Evolutionary conservation across 164 flowering plant species (phyloP), one percentile per base, ranked within the genome.

Genomic region (Echeveria elegans): DNA sequence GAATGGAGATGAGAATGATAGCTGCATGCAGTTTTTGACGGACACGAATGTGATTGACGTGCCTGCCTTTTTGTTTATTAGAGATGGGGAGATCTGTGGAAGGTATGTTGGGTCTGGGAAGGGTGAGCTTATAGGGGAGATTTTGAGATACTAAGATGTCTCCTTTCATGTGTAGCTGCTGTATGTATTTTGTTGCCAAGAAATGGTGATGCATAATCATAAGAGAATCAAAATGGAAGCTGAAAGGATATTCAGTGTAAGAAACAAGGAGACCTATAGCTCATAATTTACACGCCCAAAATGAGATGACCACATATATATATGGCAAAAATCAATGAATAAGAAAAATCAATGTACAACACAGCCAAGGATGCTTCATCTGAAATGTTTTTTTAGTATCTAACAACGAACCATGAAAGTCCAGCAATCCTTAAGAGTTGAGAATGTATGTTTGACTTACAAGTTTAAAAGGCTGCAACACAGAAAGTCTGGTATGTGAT

Each of bases 1-100:
- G 97, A 88, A 93, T 90, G 37, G 83, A 88, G 82, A 78, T 69
- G 70, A 93, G 84, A 93, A 93, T 69, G 94, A 85, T 21, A 93
- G 98, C 80, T 87, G 96, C 66, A 87, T 93, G 97, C 30, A 74
- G 77, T 90, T 86, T 71, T 77, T 93, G 83, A 86, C 72, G 77
- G 96, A 87, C 64, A 90, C 90, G 97, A 70, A 88, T 65, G n/a
- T n/a, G n/a, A n/a, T n/a, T 92, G 78, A 87, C 90, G 98, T 90
- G 66, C 98, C 98, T 14, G 90, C 98, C 1, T 93, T 93, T 72
- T 75, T 93, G 83, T 93, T 93, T 73, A 83, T 93, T 16, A 84
- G 89, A 69, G 90, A 90, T 66, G 97, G 98, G 6, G 71, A 83
- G 76, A 83, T 90, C 6, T 62, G 97, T 1, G 77, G 61, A 1